phyloP scores from a whole-genome alignment of 1,284 basidiomycete species.

The Microbotryum scabiosae region DNA sequence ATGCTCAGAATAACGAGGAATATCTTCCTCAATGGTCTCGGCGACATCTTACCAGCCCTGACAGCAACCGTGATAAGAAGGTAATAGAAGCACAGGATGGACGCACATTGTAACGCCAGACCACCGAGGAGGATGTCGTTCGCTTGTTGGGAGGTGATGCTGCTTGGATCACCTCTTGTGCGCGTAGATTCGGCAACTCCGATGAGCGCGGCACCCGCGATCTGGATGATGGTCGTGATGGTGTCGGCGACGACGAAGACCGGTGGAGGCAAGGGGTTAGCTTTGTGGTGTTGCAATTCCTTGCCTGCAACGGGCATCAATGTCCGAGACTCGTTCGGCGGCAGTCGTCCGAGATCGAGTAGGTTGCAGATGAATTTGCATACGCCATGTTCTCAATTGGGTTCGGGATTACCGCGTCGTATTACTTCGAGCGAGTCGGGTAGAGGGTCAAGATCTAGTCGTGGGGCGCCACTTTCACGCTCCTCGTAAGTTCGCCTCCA shows the following conservation, averaged over 20 bases:
- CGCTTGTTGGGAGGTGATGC: constrained; percentile 38
- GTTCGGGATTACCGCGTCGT: too few relatives aligned
- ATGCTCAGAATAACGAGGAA: constrained; percentile 32
- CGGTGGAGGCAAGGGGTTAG: background rate
- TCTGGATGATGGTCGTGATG: constrained; percentile 41
- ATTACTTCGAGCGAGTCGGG: too few relatives aligned
- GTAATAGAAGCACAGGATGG: background rate
- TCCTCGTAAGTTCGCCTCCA: too few relatives aligned
- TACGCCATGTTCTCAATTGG: too few relatives aligned
- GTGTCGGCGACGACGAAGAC: constrained; percentile 41
- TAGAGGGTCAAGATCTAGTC: too few relatives aligned
- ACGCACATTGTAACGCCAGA: constrained; percentile 39
- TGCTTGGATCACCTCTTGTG: constrained; percentile 29
- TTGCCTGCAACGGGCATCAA: constrained; percentile 5
- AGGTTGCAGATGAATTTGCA: too few relatives aligned
- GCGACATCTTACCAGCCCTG: constrained; percentile 7
- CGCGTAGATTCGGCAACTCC: constrained; percentile 38
- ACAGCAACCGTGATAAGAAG: constrained; percentile 3
- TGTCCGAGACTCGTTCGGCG: constrained; percentile 3
- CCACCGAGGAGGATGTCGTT: constrained; percentile 44
- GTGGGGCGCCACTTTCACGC: too few relatives aligned
- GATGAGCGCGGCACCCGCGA: constrained; percentile 43
- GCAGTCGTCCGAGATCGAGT: too few relatives aligned
- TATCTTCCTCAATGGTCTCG: constrained; percentile 19
- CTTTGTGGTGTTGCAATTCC: background rate